Conservation (phyloP, 192 early-diverging fungal species). For the Entomortierella parvispora region DNA sequence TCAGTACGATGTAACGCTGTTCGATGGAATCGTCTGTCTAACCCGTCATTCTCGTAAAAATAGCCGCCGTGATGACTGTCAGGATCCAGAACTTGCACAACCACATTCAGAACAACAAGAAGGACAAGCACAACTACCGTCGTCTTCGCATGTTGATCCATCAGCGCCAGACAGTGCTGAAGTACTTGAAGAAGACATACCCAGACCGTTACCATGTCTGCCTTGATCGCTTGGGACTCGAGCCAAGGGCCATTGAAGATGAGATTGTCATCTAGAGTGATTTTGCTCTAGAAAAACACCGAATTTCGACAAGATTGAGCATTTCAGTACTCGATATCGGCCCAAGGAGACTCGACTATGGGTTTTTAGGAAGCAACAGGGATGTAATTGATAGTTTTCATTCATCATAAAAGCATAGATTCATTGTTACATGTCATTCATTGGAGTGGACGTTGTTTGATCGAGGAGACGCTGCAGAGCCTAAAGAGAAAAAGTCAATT, state of each 20-base stretch:
- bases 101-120: slow-evolving; percentile 81
- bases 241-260: slow-evolving; percentile 70
- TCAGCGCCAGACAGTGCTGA: slow-evolving; percentile 85
- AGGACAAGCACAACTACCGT: slow-evolving; percentile 93
- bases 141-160: slow-evolving; percentile 81
- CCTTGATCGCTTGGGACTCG: slow-evolving; percentile 75
- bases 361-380: too few relatives aligned
- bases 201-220: slow-evolving; percentile 75
- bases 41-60: not conserved
- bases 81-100: slow-evolving; percentile 87
- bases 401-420: not conserved
- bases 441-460: too few relatives aligned
- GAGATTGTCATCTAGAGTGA: slow-evolving; percentile 70
- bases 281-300: too few relatives aligned
- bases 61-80: slow-evolving; percentile 91
- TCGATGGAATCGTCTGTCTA: not conserved
- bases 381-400: not conserved
- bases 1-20: not conserved
- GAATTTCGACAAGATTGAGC: too few relatives aligned
- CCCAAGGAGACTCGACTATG: too few relatives aligned
- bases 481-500: too few relatives aligned
- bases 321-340: too few relatives aligned
- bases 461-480: too few relatives aligned
- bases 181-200: slow-evolving; percentile 84
- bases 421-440: too few relatives aligned